These are phyloP conservation scores for Pholiota conissans DNA, from an alignment of 768 basidiomycete species.

Conservation along the genomic window DNA sequence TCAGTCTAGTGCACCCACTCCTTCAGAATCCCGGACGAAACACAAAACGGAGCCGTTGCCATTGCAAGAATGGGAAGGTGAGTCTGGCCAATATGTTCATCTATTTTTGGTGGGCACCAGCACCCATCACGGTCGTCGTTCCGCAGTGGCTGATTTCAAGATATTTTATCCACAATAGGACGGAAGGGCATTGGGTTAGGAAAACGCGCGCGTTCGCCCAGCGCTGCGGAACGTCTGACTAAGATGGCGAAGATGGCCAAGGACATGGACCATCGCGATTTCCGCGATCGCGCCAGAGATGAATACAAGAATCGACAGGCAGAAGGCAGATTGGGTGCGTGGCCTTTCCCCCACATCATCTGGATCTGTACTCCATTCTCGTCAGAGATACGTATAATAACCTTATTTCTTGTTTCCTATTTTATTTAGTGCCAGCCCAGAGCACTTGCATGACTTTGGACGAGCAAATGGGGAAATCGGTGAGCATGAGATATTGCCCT, in stretches of 20 bases:
- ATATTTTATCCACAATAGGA: slow-evolving; percentile 42
- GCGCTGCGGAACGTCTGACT: slow-evolving; percentile 59
- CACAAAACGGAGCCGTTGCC: slow-evolving; percentile 72
- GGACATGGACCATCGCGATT: slow-evolving; percentile 52
- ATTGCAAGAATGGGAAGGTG: slow-evolving; percentile 82
- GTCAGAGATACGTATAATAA: not conserved
- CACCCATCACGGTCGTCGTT: not conserved
- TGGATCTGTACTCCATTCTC: slow-evolving; percentile 1
- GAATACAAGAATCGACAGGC: slow-evolving; percentile 80
- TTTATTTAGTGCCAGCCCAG: slow-evolving; percentile 53
- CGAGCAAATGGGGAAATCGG: slow-evolving; percentile 67
- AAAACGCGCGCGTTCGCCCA: slow-evolving; percentile 70
- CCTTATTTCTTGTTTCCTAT: not conserved
- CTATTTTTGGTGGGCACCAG: slow-evolving; percentile 5
- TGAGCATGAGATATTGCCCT: slow-evolving; percentile 31
- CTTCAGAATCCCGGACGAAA: slow-evolving; percentile 12
- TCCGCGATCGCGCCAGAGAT: slow-evolving; percentile 66
- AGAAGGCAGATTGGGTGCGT: slow-evolving; percentile 61
- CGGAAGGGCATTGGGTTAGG: slow-evolving; percentile 74
- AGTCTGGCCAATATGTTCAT: slow-evolving; percentile 6
- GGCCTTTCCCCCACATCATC: not conserved
- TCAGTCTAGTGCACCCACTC: not conserved
- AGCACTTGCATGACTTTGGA: slow-evolving; percentile 76
- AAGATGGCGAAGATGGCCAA: slow-evolving; percentile 82
- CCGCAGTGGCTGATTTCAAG: slow-evolving; percentile 1